Conservation (phyloP, 139 green algal genomes). For the Pleodorina starrii region DNA sequence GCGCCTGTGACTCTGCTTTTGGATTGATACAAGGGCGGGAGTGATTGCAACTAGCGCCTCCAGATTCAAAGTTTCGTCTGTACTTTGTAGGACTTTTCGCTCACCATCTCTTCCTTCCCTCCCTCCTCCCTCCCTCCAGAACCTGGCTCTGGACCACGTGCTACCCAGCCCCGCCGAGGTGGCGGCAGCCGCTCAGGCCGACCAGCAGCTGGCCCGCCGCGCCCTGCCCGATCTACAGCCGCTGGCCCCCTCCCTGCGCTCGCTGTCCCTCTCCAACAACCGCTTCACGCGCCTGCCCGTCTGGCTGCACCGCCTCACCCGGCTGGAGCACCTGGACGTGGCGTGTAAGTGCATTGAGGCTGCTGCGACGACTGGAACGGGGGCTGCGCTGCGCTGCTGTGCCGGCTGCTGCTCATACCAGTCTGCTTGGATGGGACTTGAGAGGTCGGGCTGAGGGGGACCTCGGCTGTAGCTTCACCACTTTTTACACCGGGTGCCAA, state of each 20-base stretch:
- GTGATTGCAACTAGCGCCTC: too few species aligned
- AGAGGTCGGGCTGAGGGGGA: neutral
- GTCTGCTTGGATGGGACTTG: neutral
- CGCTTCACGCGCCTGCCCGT: constrained; percentile 56
- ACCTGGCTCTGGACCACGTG: constrained; percentile 47
- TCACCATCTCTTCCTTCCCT: neutral
- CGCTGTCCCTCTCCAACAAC: constrained; percentile 72
- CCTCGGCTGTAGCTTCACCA: neutral
- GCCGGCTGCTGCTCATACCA: neutral
- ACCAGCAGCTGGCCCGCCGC: neutral
- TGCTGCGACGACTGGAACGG: neutral
- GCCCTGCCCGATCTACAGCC: constrained; percentile 58
- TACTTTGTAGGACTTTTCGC: too few species aligned
- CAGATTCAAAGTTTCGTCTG: too few species aligned
- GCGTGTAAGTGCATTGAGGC: constrained; percentile 29
- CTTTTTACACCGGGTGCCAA: too few species aligned
- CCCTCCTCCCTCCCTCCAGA: neutral
- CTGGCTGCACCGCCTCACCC: constrained; percentile 53
- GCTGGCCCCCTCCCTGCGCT: constrained; percentile 55
- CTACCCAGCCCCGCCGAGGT: constrained; percentile 7
- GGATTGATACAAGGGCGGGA: too few species aligned
- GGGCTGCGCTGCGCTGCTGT: neutral
- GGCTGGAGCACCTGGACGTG: constrained; percentile 64
- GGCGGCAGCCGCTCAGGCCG: neutral
- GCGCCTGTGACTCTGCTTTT: too few species aligned